Conservation (phyloP, 129 eudicot species). For the Silybum marianum region DNA sequence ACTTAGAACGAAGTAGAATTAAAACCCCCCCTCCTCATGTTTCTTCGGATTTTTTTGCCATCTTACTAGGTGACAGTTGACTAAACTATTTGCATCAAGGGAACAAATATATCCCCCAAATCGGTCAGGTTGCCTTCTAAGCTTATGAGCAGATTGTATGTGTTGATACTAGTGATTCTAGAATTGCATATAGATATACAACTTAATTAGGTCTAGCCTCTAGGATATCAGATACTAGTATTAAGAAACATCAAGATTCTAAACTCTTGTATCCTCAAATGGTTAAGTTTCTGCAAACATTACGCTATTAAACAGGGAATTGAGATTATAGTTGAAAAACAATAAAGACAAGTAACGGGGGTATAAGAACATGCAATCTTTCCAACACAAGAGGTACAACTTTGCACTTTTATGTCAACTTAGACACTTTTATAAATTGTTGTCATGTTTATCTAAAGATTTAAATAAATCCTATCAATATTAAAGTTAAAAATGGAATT, state of each 20-base stretch:
- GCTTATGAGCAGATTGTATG: neutral
- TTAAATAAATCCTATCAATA: constrained; percentile 5
- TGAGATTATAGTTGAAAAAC: neutral
- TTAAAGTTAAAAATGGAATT: neutral
- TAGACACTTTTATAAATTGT: neutral
- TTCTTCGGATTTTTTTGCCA: neutral
- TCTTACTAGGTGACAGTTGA: neutral
- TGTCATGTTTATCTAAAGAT: neutral
- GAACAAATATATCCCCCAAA: neutral
- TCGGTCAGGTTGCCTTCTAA: constrained; percentile 14
- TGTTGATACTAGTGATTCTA: neutral
- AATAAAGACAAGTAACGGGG: neutral
- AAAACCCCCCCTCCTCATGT: constrained; percentile 9
- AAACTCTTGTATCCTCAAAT: neutral
- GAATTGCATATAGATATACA: neutral
- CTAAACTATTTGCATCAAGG: constrained; percentile 6
- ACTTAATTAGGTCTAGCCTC: constrained; percentile 19
- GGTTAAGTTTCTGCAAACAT: neutral
- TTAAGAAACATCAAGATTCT: constrained; percentile 2
- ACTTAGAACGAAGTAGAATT: constrained; percentile 50
- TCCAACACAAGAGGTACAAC: neutral
- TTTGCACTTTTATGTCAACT: constrained; percentile 14
- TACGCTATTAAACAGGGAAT: neutral
- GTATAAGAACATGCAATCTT: neutral
- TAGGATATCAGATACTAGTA: constrained; percentile 15